These are phyloP conservation scores for Pyrenopolyporus hunteri DNA, from an alignment of 495 filamentous ascomycete species.

Conservation along the genomic window DNA sequence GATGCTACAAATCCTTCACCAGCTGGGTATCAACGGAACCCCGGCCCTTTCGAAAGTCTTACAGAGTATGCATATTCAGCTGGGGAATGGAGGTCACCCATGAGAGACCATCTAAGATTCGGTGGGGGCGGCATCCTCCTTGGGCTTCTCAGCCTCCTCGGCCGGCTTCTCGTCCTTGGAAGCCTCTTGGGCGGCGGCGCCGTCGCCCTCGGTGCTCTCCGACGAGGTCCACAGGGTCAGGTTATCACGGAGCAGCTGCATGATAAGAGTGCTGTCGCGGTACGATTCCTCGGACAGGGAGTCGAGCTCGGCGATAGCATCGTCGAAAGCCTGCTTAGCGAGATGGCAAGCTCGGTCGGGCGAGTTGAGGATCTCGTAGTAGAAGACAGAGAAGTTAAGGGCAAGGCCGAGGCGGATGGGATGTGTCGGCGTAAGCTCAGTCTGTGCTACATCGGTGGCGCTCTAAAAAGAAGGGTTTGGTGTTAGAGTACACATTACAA, in stretches of 20 bases:
- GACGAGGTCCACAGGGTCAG: slow-evolving; percentile 99
- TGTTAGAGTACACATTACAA: slow-evolving; percentile 21
- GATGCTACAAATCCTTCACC: slow-evolving; percentile 40
- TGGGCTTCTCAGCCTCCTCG: slow-evolving; percentile 59
- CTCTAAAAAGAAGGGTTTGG: slow-evolving; percentile 58
- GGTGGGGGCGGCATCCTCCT: slow-evolving; percentile 56
- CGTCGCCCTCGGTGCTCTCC: slow-evolving; percentile 84
- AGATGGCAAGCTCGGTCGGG: slow-evolving; percentile 98
- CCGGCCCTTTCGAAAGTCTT: slow-evolving; percentile 34
- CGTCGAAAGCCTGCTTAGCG: slow-evolving; percentile 99
- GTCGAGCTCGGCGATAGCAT: slow-evolving; percentile 99
- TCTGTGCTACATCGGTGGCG: slow-evolving; percentile 97
- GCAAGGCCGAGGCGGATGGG: slow-evolving; percentile 98
- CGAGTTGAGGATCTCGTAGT: slow-evolving; percentile 99
- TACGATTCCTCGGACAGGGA: slow-evolving; percentile 98
- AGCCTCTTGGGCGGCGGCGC: slow-evolving; percentile 67
- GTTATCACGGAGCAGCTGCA: slow-evolving; percentile 99
- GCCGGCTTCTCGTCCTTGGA: slow-evolving; percentile 60
- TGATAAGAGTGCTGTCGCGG: slow-evolving; percentile 99
- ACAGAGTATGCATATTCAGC: slow-evolving; percentile 39
- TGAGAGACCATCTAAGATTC: slow-evolving; percentile 39
- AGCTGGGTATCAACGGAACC: slow-evolving; percentile 42
- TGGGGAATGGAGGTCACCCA: slow-evolving; percentile 40
- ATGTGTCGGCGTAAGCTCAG: slow-evolving; percentile 96
- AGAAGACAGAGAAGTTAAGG: slow-evolving; percentile 99